A percentile compares a stretch with the other conserved stretches of the same genome.
phyloP scores from a whole-genome alignment of 257 asterid genomes.

The Plantago ovata region DNA sequence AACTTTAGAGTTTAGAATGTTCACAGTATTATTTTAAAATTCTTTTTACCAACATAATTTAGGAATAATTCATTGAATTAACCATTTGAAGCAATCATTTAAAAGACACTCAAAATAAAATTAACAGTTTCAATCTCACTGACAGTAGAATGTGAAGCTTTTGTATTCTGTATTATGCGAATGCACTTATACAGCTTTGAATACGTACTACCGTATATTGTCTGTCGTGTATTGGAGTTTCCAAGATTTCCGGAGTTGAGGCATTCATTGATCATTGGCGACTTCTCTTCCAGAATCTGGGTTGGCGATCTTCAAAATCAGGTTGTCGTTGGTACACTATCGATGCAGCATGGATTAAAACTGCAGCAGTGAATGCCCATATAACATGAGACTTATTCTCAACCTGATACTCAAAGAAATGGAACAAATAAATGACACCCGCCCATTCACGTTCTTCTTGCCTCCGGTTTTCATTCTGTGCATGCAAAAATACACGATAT shows the following conservation, averaged over 20 bases:
- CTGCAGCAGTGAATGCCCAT: constrained; percentile 87
- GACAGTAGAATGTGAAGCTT: no score
- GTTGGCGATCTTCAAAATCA: constrained; percentile 52
- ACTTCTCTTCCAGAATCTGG: constrained; percentile 60
- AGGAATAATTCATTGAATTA: no score
- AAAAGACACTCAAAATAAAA: no score
- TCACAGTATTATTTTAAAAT: no score
- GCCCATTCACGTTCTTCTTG: constrained; percentile 56
- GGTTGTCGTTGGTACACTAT: constrained; percentile 54
- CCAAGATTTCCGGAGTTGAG: background rate
- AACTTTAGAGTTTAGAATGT: no score
- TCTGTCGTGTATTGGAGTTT: background rate
- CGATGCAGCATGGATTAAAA: constrained; percentile 62
- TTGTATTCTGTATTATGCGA: no score
- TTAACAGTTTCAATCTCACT: no score
- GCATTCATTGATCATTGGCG: constrained; percentile 25
- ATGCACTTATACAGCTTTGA: background rate
- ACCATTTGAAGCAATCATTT: no score
- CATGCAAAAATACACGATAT: constrained; percentile 3
- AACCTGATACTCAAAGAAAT: constrained; percentile 59
- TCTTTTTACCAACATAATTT: no score
- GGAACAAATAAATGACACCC: constrained; percentile 57
- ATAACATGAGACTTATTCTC: constrained; percentile 41
- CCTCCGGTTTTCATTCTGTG: constrained; percentile 66
- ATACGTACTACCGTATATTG: background rate